Conservation (phyloP, 1,284 basidiomycete genomes). For the Cutaneotrichosporon sp. region DNA sequence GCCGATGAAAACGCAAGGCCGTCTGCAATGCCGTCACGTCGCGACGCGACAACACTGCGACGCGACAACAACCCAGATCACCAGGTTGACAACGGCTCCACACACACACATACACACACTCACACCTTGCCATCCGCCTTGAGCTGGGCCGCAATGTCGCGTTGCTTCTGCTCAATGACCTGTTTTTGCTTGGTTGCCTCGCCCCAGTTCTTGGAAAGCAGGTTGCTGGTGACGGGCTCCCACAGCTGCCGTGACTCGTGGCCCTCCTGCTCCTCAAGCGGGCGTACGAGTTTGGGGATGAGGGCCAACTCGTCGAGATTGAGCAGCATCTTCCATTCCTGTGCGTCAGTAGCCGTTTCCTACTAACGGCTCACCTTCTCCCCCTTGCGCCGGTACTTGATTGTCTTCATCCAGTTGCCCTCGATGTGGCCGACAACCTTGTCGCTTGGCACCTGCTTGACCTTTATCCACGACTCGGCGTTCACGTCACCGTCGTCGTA, state of each 20-base stretch:
- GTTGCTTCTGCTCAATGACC: slow-evolving; percentile 80
- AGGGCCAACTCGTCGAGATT: slow-evolving; percentile 72
- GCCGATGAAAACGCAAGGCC: too few species aligned
- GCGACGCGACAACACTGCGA: neutral
- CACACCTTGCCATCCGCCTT: slow-evolving; percentile 74
- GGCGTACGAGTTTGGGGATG: slow-evolving; percentile 81
- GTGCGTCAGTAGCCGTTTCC: neutral
- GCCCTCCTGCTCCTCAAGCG: slow-evolving; percentile 72
- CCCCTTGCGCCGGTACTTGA: slow-evolving; percentile 75
- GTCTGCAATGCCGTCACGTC: neutral
- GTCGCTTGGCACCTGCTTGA: slow-evolving; percentile 83
- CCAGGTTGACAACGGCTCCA: too few species aligned
- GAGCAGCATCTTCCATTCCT: slow-evolving; percentile 70
- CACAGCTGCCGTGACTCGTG: slow-evolving; percentile 85
- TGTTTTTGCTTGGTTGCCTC: slow-evolving; percentile 88
- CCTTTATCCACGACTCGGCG: slow-evolving; percentile 66
- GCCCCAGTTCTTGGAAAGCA: slow-evolving; percentile 79
- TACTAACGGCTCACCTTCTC: slow-evolving; percentile 53
- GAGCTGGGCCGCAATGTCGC: slow-evolving; percentile 78
- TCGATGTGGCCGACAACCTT: slow-evolving; percentile 78
- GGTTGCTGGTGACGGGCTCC: slow-evolving; percentile 74
- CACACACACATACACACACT: slow-evolving; percentile 54
- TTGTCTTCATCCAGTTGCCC: slow-evolving; percentile 79
- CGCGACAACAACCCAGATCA: neutral
- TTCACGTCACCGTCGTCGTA: slow-evolving; percentile 59